Evolutionary conservation across 768 basidiomycete species (phyloP).

Genomic region (Auricularia heimuer): DNA sequence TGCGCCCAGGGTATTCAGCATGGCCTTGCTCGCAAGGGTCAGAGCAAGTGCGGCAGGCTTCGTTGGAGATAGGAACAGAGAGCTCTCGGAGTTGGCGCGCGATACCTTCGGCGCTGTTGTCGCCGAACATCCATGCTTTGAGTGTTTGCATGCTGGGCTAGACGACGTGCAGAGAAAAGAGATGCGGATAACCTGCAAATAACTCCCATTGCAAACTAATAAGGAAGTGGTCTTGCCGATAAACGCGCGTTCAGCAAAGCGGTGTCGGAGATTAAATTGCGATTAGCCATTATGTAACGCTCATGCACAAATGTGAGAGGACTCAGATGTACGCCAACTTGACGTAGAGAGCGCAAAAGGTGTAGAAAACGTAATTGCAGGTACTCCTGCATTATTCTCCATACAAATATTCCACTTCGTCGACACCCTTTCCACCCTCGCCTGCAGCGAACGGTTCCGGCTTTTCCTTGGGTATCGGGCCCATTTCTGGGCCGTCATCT

Average conservation of each 20-base stretch:
- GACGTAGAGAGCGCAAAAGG: not conserved
- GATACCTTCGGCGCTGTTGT: not conserved
- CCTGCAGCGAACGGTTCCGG: conserved; percentile 62
- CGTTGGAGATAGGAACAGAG: conserved; percentile 18
- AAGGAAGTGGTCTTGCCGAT: no score
- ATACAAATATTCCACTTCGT: conserved; percentile 62
- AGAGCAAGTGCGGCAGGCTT: conserved; percentile 18
- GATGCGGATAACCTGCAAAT: no score
- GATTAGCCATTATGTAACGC: no score
- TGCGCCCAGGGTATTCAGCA: conserved; percentile 60
- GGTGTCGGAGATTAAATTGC: no score
- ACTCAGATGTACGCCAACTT: not conserved
- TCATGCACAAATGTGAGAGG: no score
- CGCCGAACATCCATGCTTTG: not conserved
- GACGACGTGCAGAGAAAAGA: not conserved
- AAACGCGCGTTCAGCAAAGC: no score
- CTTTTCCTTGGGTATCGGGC: conserved; percentile 66
- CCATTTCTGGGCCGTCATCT: conserved; percentile 62
- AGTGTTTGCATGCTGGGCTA: not conserved
- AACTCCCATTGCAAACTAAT: no score
- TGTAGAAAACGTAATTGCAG: no score
- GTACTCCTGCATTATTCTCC: conserved; percentile 4
- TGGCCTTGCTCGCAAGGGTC: conserved; percentile 34
- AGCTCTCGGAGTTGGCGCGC: not conserved
- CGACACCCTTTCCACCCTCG: conserved; percentile 52